Evolutionary conservation across 192 early-diverging fungal species (phyloP), one percentile per base, ranked within the genome.

Genomic region (Podila minutissima): DNA sequence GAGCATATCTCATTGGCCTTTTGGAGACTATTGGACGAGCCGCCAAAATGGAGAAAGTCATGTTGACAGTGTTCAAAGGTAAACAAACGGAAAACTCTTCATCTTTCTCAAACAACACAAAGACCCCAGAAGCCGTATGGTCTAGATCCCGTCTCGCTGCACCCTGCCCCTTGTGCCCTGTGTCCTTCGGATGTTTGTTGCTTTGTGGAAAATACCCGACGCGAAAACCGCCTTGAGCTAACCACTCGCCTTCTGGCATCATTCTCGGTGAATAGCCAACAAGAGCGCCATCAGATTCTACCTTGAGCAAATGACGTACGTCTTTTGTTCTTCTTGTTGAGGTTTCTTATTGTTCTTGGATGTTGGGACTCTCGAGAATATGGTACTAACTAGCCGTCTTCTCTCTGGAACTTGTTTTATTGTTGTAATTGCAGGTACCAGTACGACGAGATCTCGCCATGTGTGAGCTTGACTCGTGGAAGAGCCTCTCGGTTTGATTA

Each of bases 61-160:
- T 93, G 91, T 69, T 93, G 59, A 92, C 91, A 0, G 91, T 91
- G 22, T 93, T 92, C 70, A 92, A 91, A 86, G 84, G 88, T 88
- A 83, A 46, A 46, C 15, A 46, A 65, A 24, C 6, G 29, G 22
- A 9, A 10, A 10, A 20, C 37, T n/a, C 11, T 26, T n/a, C n/a
- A n/a, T n/a, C 11, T 26, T 31, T 24, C 1, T 10, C 1, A 22
- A 51, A 41, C 13, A 26, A 4, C 33, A 35, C 17, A 26, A 26
- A 24, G 53, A 24, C 41, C 41, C 41, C 41, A 15, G 41, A 46
- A 46, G 41, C 2, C 41, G 41, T 15, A 13, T 17, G 41, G 15
- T 17, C 41, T 46, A 46, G 41, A 46, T 46, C 41, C 15, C 41
- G 15, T 41, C 12, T 41, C 3, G 5, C 41, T 33, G 33, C 41